Conservation (phyloP, 345 rosid genomes). For the Pistacia integerrima region DNA sequence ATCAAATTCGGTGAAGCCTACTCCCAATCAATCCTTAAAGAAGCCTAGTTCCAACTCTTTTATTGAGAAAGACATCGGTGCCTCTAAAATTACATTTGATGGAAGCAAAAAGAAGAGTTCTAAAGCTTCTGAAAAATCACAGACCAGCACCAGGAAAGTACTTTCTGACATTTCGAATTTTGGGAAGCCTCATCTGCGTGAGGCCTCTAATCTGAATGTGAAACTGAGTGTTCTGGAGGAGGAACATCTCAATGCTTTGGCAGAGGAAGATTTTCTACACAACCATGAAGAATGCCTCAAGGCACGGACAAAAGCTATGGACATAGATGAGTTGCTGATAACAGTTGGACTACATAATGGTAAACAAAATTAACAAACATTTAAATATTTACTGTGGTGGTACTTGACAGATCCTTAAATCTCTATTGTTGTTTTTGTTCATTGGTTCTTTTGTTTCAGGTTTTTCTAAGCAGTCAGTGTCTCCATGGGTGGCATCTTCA, state of each 20-base stretch:
- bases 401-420: not conserved
- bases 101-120: conserved; percentile 37
- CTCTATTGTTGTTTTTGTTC: not conserved
- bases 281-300: conserved; percentile 58
- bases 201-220: conserved; percentile 26
- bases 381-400: not conserved
- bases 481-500: conserved; percentile 1
- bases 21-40: conserved; percentile 35
- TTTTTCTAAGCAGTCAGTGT: conserved; percentile 9
- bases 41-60: conserved; percentile 33
- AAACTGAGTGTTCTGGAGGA: conserved; percentile 35
- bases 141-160: conserved; percentile 38
- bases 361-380: conserved; percentile 2
- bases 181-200: conserved; percentile 31
- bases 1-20: conserved; percentile 50
- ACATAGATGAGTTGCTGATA: conserved; percentile 37
- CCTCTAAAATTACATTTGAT: conserved; percentile 25
- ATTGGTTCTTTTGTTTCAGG: conserved; percentile 21
- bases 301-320: conserved; percentile 34
- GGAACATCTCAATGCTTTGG: conserved; percentile 28
- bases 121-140: conserved; percentile 35
- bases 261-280: conserved; percentile 49
- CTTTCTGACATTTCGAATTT: conserved; percentile 66
- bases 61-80: conserved; percentile 26
- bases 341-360: conserved; percentile 43